Evolutionary conservation across 2,329 filamentous ascomycete species (phyloP), one percentile per base, ranked within the genome.

Genomic region (Apiospora arundinis): DNA sequence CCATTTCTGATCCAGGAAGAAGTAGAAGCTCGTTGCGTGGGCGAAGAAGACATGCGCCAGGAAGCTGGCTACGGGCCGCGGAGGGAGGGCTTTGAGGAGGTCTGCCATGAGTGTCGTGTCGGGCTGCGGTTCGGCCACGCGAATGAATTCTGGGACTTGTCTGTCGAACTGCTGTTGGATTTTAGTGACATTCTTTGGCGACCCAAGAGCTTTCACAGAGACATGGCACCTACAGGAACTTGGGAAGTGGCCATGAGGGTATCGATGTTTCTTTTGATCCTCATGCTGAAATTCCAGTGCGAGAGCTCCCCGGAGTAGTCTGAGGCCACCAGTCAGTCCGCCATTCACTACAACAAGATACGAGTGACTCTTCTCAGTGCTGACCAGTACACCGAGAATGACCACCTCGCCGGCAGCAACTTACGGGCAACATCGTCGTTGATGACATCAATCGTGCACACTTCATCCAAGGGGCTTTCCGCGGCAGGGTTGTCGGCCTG

Each of bases 281-380:
- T 79, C 84, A 85, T 86, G 52, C 85, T 86, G 74, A 87, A 87
- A 73, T 87, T 86, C 84, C 85, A 87, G 70, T 87, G 85, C 1
- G 85, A 87, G 74, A 87, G 86, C 73, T 87, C 85, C 11, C 85
- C 85, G 0, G 85, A 87, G 72, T 86, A 87, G 70, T 87, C 85
- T 87, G 56, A 5, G 6, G 49, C 71, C 2, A 6, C 9, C 37
- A 21, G n/a, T 67, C 63, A 67, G 12, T 45, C 25, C 25, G 7
- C 4, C 25, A 23, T 32, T 32, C 32, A 32, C 3, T 32, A 32
- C 32, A 32, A 32, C 3, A 32, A 6, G 6, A 21, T 5, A 7
- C 11, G 42, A 45, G 4, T 12, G 16, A 45, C 14, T 45, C 12
- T 4, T 16, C 42, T n/a, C n/a, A n/a, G n/a, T n/a, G n/a, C n/a